These are phyloP conservation scores for Neltuma alba DNA, from an alignment of 306 rosid species.

Conservation along the genomic window DNA sequence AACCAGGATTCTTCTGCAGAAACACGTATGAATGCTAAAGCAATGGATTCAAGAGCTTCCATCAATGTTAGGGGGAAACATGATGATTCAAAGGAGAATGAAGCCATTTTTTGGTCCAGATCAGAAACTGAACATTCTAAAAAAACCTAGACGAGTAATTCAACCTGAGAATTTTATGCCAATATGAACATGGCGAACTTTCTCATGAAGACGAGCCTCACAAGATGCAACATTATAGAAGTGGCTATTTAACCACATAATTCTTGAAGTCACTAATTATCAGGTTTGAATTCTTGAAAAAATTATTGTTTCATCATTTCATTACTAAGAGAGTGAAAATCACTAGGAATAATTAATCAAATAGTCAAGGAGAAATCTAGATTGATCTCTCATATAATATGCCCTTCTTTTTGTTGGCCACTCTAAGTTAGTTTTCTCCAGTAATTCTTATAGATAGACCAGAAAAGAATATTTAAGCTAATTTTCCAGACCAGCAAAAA, in stretches of 20 bases:
- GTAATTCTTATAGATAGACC: background rate
- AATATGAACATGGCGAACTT: constrained; percentile 23
- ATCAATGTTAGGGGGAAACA: background rate
- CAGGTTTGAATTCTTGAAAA: constrained; percentile 44
- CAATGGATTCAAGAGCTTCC: background rate
- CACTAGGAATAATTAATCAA: background rate
- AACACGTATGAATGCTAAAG: background rate
- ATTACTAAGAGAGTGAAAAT: background rate
- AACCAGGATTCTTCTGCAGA: background rate
- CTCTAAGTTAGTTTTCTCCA: background rate
- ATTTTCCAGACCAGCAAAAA: background rate
- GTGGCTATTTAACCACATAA: constrained; percentile 29
- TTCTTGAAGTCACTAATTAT: constrained; percentile 23
- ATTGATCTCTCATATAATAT: background rate
- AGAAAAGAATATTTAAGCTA: background rate
- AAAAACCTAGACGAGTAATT: background rate
- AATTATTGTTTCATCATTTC: background rate
- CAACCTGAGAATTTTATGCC: background rate
- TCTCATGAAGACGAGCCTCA: constrained; percentile 15
- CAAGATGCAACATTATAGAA: constrained; percentile 4
- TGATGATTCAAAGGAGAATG: background rate
- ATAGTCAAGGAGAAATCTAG: constrained; percentile 3
- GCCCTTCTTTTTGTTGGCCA: background rate
- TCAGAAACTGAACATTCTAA: background rate
- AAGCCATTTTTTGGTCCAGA: background rate